A percentile compares a stretch with the other conserved stretches of the same genome.
phyloP scores from a whole-genome alignment of 176 grass and related monocot genomes.

The Themeda triandra region DNA sequence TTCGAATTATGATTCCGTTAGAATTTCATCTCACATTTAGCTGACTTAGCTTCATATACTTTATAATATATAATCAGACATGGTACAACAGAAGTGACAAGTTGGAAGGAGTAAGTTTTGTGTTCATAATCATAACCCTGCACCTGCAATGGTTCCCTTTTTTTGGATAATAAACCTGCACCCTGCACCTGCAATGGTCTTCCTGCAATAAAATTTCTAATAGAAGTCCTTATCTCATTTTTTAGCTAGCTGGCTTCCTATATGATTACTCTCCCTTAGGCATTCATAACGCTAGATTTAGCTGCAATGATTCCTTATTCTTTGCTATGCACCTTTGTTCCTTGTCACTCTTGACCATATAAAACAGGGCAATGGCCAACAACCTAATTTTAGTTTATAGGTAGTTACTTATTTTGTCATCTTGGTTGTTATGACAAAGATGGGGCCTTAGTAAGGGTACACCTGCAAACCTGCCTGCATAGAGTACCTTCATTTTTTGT shows the following conservation, averaged over 20 bases:
- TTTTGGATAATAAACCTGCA: too few species aligned
- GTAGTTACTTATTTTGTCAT: not conserved
- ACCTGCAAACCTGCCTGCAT: not conserved
- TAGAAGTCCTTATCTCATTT: not conserved
- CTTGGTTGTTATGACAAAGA: not conserved
- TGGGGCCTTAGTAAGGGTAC: not conserved
- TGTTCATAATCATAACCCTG: not conserved
- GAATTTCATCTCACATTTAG: not conserved
- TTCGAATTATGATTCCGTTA: not conserved
- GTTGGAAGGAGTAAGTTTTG: not conserved
- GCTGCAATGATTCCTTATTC: slow-evolving; percentile 1
- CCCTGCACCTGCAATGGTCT: not conserved
- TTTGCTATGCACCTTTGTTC: not conserved
- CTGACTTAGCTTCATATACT: not conserved
- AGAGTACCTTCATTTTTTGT: not conserved
- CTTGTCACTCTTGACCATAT: not conserved
- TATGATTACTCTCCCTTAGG: not conserved
- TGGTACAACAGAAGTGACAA: not conserved
- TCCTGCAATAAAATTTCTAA: not conserved
- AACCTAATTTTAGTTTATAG: slow-evolving; percentile 9
- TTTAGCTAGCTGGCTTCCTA: not conserved
- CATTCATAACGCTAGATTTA: slow-evolving; percentile 23
- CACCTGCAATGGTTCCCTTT: not conserved
- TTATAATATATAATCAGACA: not conserved
- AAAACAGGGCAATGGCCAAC: not conserved